Conservation (phyloP, 768 basidiomycete species). For the Porphyrellus cyaneotinctus region DNA sequence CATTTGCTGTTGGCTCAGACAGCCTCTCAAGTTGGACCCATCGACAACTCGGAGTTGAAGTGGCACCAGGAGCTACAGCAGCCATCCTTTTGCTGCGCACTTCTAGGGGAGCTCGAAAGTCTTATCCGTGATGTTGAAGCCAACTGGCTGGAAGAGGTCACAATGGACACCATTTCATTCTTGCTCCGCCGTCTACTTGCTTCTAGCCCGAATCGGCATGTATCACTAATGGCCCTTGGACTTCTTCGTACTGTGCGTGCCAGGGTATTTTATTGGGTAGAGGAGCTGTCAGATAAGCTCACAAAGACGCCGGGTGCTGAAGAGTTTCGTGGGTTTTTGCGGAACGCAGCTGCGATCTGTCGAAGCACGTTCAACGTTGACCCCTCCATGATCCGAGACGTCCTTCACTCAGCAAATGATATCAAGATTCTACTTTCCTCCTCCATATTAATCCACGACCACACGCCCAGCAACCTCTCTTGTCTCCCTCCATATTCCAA, state of each 20-base stretch:
- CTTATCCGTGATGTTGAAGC: conserved; percentile 34
- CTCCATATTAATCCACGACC: conserved; percentile 24
- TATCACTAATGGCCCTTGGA: conserved; percentile 16
- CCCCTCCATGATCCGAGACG: not conserved
- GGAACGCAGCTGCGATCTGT: conserved; percentile 39
- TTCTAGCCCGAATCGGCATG: conserved; percentile 7
- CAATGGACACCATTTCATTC: conserved; percentile 33
- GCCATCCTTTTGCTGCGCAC: conserved; percentile 14
- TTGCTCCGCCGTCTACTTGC: conserved; percentile 37
- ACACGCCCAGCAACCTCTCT: conserved; percentile 12
- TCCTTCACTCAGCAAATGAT: conserved; percentile 21
- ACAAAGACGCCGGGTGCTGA: conserved; percentile 9
- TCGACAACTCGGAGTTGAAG: conserved; percentile 10
- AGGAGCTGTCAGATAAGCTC: conserved; percentile 28
- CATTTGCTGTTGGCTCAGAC: conserved; percentile 43
- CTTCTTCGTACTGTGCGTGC: conserved; percentile 33
- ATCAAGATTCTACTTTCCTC: conserved; percentile 23
- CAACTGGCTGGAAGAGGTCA: conserved; percentile 39
- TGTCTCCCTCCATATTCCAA: conserved; percentile 4
- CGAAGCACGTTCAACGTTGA: conserved; percentile 33
- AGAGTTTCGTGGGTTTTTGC: conserved; percentile 23
- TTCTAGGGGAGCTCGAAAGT: conserved; percentile 36
- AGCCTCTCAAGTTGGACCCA: conserved; percentile 40
- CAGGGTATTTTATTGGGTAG: conserved; percentile 36
- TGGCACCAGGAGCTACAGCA: conserved; percentile 41